Conservation (phyloP, 2,329 filamentous ascomycete species). For the Cercospora sp. region DNA sequence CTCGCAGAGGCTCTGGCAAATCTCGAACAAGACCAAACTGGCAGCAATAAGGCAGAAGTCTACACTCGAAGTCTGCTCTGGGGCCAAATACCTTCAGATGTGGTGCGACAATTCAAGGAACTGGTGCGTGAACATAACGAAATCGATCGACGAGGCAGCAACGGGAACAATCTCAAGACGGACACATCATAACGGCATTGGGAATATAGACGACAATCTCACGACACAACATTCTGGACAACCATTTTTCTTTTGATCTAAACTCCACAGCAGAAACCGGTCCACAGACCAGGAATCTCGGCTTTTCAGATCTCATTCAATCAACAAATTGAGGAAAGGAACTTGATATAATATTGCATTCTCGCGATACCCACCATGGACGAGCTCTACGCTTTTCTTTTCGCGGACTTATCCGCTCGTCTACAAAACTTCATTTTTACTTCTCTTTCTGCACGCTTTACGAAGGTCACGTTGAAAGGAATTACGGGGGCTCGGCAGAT, state of each 20-base stretch:
- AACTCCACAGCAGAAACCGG: conserved; percentile 26
- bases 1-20: conserved; percentile 77
- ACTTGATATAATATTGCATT: conserved; percentile 20
- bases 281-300: conserved; percentile 18
- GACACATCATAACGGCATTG: conserved; percentile 20
- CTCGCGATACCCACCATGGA: conserved; percentile 25
- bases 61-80: conserved; percentile 90
- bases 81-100: conserved; percentile 89
- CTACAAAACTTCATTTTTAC: neutral
- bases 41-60: conserved; percentile 68
- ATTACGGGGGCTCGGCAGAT: conserved; percentile 14
- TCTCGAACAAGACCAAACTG: conserved; percentile 64
- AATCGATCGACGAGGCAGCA: conserved; percentile 31
- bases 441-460: neutral
- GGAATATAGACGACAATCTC: conserved; percentile 21
- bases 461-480: neutral
- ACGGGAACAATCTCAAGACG: conserved; percentile 23
- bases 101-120: conserved; percentile 88
- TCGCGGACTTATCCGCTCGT: neutral
- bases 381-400: conserved; percentile 12
- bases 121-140: conserved; percentile 69
- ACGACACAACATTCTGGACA: conserved; percentile 17
- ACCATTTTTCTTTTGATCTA: conserved; percentile 13
- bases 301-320: conserved; percentile 1
- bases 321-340: neutral